Evolutionary conservation across 1,284 basidiomycete genomes (phyloP), one percentile per base, ranked within the genome.

Genomic region (Leccinum angustisporum): DNA sequence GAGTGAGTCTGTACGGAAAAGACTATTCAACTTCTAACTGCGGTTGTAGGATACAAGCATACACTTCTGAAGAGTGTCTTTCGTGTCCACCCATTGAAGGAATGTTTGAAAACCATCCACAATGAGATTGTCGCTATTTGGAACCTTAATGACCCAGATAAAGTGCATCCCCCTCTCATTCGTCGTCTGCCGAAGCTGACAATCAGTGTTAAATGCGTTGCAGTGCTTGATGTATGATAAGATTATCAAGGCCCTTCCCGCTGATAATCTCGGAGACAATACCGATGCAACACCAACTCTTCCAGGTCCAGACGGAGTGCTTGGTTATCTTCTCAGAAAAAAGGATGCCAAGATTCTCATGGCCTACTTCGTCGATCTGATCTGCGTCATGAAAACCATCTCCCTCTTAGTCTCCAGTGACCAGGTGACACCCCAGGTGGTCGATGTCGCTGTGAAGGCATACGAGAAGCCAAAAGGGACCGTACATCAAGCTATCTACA

Each of bases 351-450:
- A 62, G 31, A 33, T 57, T 14, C 33, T 75, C 27, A 75, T 72
- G 65, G 57, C 33, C 31, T 72, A 66, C 55, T 67, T 73, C 46
- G 64, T 72, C 9, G 61, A 71, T 40, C 38, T 72, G 34, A 66
- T 64, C 8, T 65, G 64, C 27, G 51, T 72, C 54, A 65, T 73
- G 69, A 64, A 69, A 50, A 40, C 21, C n/a, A 27, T 69, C 31
- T 71, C 67, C 52, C 40, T 70, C 21, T 8, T 67, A 9, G 33
- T 55, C 0, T 30, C 57, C 0, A 30, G 54, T 2, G 25, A 30
- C 7, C 51, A 0, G 4, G 21, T 67, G 5, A 62, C 53, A 6
- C 1, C 18, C 1, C 11, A 53, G 14, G 30, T 18, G 4, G n/a
- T 56, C 3, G 2, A 1, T 46, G 30, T 36, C 11, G 60, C 58